A percentile compares a stretch with the other conserved stretches of the same genome.
Conservation (phyloP, 2,329 filamentous ascomycete species). For the Colletotrichum scovillei region DNA sequence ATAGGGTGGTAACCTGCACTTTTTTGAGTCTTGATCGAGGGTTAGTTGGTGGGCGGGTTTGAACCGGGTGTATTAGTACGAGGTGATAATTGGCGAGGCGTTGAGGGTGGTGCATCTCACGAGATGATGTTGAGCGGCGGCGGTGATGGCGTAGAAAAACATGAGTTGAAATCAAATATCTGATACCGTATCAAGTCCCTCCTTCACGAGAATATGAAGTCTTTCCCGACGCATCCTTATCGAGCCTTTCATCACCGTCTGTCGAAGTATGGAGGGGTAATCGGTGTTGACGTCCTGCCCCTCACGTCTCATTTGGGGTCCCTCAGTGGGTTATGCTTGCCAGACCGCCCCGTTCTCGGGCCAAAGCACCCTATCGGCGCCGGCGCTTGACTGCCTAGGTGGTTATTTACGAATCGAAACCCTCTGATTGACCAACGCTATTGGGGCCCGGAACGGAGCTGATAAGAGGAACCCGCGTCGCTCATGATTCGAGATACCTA, state of each 20-base stretch:
- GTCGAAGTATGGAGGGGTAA: slow-evolving; percentile 3
- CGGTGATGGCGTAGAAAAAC: background rate
- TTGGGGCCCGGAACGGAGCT: slow-evolving; percentile 19
- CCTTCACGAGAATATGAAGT: background rate
- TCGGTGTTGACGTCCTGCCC: slow-evolving; percentile 7
- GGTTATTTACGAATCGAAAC: slow-evolving; percentile 23
- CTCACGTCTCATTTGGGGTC: slow-evolving; percentile 18
- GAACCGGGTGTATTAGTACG: background rate
- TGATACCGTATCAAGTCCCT: background rate
- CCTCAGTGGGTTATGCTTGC: slow-evolving; percentile 1
- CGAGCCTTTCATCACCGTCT: background rate
- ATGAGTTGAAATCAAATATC: background rate
- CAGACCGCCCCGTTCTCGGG: slow-evolving; percentile 1
- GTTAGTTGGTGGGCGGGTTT: background rate
- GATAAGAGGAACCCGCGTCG: slow-evolving; percentile 28
- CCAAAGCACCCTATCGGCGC: slow-evolving; percentile 4
- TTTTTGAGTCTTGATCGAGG: background rate
- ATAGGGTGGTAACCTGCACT: background rate
- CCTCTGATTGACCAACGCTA: slow-evolving; percentile 27
- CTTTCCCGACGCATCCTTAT: background rate
- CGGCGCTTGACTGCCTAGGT: slow-evolving; percentile 13
- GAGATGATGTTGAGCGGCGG: background rate
- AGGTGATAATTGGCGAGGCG: slow-evolving; percentile 5
- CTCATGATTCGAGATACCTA: background rate
- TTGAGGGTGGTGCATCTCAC: background rate